Evolutionary conservation across 495 filamentous ascomycete species (phyloP).

Genomic region (Neurospora sp.): DNA sequence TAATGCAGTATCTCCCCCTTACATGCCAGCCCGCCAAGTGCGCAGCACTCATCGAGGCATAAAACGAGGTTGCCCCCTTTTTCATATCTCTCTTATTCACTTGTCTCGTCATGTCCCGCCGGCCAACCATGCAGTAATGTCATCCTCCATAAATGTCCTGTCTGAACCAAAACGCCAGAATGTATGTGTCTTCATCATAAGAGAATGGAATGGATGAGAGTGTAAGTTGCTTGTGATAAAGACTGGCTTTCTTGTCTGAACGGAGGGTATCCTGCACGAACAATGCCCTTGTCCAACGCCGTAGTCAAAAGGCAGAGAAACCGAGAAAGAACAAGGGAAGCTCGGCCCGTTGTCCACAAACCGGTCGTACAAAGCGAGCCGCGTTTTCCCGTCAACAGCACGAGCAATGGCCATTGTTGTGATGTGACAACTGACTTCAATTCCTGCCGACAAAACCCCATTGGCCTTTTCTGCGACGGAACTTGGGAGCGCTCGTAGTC

Average conservation of each 20-base stretch:
- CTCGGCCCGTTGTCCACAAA: background rate
- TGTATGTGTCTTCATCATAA: background rate
- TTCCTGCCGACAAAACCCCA: background rate
- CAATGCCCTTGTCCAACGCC: background rate
- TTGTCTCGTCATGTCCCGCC: background rate
- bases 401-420: background rate
- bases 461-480: background rate
- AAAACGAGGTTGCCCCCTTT: background rate
- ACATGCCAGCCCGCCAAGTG: background rate
- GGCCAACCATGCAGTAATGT: background rate
- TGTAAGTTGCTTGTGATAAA: background rate
- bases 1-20: background rate
- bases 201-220: background rate
- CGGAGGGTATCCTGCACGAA: background rate
- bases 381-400: background rate
- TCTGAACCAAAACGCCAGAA: background rate
- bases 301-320: background rate
- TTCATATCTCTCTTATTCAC: background rate
- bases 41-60: background rate
- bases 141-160: background rate
- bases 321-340: background rate
- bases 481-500: background rate
- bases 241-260: background rate
- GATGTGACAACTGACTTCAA: background rate
- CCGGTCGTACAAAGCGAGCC: background rate